phyloP scores from a whole-genome alignment of 2,329 filamentous ascomycete species.

The Fusarium oxysporum region DNA sequence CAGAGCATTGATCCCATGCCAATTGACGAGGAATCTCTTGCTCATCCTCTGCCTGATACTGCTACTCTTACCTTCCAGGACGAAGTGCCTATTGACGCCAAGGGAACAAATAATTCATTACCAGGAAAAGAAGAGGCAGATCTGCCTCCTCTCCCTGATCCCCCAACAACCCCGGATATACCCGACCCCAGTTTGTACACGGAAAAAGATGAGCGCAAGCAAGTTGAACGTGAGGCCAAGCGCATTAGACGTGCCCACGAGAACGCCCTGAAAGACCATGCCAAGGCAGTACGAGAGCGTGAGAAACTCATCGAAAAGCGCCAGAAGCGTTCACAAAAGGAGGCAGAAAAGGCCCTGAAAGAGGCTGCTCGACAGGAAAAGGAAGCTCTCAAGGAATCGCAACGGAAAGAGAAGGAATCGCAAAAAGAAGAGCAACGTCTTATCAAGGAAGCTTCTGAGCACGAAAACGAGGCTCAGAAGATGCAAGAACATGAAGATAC shows the following conservation, averaged over 20 bases:
- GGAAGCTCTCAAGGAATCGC: conserved; percentile 45
- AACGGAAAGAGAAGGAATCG: conserved; percentile 47
- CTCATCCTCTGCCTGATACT: not conserved
- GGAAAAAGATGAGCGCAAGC: conserved; percentile 74
- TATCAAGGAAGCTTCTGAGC: conserved; percentile 16
- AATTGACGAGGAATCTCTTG: conserved; percentile 45
- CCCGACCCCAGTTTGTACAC: conserved; percentile 69
- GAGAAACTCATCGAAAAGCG: conserved; percentile 69
- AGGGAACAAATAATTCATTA: not conserved
- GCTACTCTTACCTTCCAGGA: not conserved
- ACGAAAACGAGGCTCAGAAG: conserved; percentile 28
- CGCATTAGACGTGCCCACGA: conserved; percentile 73
- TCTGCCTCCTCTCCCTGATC: conserved; percentile 54
- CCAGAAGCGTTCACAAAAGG: conserved; percentile 56
- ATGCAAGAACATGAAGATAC: conserved; percentile 8
- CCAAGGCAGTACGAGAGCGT: conserved; percentile 72
- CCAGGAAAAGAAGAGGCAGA: conserved; percentile 23
- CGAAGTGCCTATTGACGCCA: not conserved
- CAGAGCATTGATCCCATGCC: conserved; percentile 55
- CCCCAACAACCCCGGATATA: conserved; percentile 58
- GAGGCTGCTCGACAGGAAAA: conserved; percentile 47
- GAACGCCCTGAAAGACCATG: conserved; percentile 73
- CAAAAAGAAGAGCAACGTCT: conserved; percentile 36
- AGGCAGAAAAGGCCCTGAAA: conserved; percentile 49
- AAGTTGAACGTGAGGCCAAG: conserved; percentile 76